These are phyloP conservation scores for Borovskyia barvae DNA, from an alignment of 208 protist species.

Conservation along the genomic window DNA sequence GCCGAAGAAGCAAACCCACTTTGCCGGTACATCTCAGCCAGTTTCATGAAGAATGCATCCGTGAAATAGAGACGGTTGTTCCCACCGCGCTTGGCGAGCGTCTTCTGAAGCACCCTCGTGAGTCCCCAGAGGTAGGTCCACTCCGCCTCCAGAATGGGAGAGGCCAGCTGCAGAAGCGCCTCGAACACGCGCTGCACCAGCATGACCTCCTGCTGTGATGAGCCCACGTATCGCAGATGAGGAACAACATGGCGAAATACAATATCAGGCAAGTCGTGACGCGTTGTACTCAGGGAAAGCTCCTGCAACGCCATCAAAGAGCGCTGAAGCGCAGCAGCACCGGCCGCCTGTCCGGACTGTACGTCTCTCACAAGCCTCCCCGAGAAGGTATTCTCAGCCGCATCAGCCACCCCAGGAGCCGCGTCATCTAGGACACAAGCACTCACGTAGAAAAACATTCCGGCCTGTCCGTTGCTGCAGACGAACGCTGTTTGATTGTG, in stretches of 20 bases:
- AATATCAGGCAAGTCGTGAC: conserved; percentile 24
- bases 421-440: background rate
- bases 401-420: background rate
- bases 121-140: conserved; percentile 68
- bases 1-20: conserved; percentile 15
- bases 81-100: conserved; percentile 32
- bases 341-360: background rate
- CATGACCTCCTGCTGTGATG: conserved; percentile 59
- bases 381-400: background rate
- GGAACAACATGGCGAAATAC: conserved; percentile 58
- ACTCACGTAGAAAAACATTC: conserved; percentile 20
- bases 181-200: conserved; percentile 64
- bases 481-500: conserved; percentile 7
- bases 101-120: conserved; percentile 46
- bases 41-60: conserved; percentile 67
- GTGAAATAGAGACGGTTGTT: conserved; percentile 55
- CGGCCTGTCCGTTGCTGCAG: conserved; percentile 16
- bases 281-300: conserved; percentile 8
- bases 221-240: conserved; percentile 34
- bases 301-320: conserved; percentile 31
- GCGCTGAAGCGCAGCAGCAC: conserved; percentile 11
- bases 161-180: conserved; percentile 31
- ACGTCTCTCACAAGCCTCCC: background rate
- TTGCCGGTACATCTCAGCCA: conserved; percentile 40
- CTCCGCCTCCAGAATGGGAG: conserved; percentile 39